Conservation (phyloP, 208 protist genomes). For the Leishmania gerbilli region DNA sequence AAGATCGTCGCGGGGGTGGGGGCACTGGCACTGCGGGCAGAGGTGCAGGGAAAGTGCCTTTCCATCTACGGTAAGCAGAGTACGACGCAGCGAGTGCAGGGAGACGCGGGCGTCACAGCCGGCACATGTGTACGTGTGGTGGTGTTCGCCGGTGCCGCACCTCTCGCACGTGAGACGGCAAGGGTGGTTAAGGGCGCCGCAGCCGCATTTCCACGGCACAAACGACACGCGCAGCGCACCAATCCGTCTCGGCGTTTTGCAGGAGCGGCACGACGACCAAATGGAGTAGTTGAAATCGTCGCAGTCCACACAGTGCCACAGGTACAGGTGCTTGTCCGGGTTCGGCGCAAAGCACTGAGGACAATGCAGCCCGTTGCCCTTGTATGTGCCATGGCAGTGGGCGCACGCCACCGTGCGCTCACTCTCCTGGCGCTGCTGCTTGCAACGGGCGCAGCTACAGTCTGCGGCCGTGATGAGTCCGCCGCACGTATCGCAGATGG, state of each 20-base stretch:
- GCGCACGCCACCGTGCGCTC: constrained; percentile 26
- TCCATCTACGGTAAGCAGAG: constrained; percentile 13
- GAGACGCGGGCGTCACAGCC: constrained; percentile 31
- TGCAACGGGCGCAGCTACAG: constrained; percentile 36
- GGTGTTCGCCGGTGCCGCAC: constrained; percentile 33
- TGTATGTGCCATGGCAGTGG: constrained; percentile 40
- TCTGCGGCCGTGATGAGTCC: constrained; percentile 29
- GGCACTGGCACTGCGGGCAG: constrained; percentile 52
- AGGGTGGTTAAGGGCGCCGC: constrained; percentile 60
- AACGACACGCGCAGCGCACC: constrained; percentile 48
- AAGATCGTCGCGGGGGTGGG: constrained; percentile 71
- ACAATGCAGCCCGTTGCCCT: constrained; percentile 55
- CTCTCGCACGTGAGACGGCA: constrained; percentile 41
- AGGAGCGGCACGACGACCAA: constrained; percentile 66
- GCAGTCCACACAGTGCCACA: constrained; percentile 76
- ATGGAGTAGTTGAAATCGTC: constrained; percentile 65
- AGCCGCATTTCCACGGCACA: constrained; percentile 71
- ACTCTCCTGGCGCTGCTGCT: constrained; percentile 8
- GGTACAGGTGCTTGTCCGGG: constrained; percentile 34
- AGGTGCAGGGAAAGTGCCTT: constrained; percentile 34
- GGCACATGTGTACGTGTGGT: constrained; percentile 53
- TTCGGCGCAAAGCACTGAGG: constrained; percentile 54
- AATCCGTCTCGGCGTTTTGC: constrained; percentile 32
- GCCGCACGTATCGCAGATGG: constrained; percentile 48
- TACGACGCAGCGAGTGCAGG: constrained; percentile 7